A percentile compares a stretch with the other conserved stretches of the same genome.
These are phyloP conservation scores for Plasmodium gaboni DNA, from an alignment of 169 alveolate genomes.

Conservation along the genomic window DNA sequence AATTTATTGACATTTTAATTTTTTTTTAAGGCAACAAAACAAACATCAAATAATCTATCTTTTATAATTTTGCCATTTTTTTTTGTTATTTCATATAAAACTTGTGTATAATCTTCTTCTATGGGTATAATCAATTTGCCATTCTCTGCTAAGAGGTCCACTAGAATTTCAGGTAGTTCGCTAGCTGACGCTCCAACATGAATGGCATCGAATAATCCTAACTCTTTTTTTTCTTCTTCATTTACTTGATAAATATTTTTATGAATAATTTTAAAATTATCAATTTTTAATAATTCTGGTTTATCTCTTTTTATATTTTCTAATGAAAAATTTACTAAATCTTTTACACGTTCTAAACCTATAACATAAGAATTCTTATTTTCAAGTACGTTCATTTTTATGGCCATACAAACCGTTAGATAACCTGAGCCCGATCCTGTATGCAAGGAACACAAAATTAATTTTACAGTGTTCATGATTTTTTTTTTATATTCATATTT, in stretches of 20 bases:
- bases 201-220: constrained; percentile 75
- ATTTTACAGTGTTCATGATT: no score
- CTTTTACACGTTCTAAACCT: constrained; percentile 71
- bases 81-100: constrained; percentile 69
- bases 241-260: constrained; percentile 71
- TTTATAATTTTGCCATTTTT: constrained; percentile 66
- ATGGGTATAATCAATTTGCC: constrained; percentile 68
- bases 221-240: constrained; percentile 62
- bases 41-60: constrained; percentile 75
- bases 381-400: constrained; percentile 49
- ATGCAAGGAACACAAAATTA: no score
- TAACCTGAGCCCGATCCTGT: constrained; percentile 76
- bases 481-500: no score
- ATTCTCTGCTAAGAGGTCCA: constrained; percentile 63
- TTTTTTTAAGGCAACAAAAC: constrained; percentile 69
- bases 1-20: constrained; percentile 11
- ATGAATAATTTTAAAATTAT: constrained; percentile 70
- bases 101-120: constrained; percentile 72
- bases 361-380: constrained; percentile 68
- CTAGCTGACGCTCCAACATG: constrained; percentile 80
- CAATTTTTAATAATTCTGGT: constrained; percentile 70
- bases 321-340: constrained; percentile 48
- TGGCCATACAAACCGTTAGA: constrained; percentile 75
- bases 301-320: constrained; percentile 65
- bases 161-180: constrained; percentile 69